These are phyloP conservation scores for Phylloporus sp. DNA, from an alignment of 1,284 basidiomycete genomes.

Conservation along the genomic window DNA sequence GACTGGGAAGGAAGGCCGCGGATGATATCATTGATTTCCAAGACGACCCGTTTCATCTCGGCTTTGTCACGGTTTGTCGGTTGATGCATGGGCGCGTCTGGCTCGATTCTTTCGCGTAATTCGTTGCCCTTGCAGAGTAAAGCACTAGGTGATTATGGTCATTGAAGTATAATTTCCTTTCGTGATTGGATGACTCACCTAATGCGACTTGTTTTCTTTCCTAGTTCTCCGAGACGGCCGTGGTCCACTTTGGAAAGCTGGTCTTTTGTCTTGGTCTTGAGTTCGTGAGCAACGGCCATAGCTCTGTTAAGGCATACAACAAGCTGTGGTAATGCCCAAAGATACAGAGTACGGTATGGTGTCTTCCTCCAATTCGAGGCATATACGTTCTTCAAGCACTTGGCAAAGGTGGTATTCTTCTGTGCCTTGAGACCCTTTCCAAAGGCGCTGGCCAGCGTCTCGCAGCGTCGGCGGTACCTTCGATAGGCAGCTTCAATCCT, in stretches of 20 bases:
- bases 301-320: too few species aligned
- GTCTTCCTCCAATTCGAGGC: constrained; percentile 44
- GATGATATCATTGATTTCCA: constrained; percentile 38
- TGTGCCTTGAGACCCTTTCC: constrained; percentile 38
- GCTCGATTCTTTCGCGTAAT: constrained; percentile 39
- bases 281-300: constrained; percentile 34
- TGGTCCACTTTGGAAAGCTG: constrained; percentile 40
- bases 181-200: constrained; percentile 40
- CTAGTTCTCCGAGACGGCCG: constrained; percentile 45
- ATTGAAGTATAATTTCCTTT: background rate
- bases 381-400: too few species aligned
- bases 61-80: constrained; percentile 20
- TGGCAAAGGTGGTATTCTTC: constrained; percentile 43
- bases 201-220: constrained; percentile 39
- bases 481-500: constrained; percentile 31
- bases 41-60: constrained; percentile 33
- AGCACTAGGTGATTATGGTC: constrained; percentile 21
- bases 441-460: constrained; percentile 33
- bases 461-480: constrained; percentile 33
- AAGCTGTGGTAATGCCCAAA: too few species aligned
- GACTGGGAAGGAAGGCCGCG: constrained; percentile 23
- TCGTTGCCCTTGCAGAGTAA: constrained; percentile 23
- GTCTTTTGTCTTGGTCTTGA: constrained; percentile 47
- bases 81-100: constrained; percentile 37
- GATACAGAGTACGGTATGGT: constrained; percentile 52